Evolutionary conservation across 2,329 filamentous ascomycete genomes (phyloP), one percentile per base, ranked within the genome.

Genomic region (Xylariales sp.): DNA sequence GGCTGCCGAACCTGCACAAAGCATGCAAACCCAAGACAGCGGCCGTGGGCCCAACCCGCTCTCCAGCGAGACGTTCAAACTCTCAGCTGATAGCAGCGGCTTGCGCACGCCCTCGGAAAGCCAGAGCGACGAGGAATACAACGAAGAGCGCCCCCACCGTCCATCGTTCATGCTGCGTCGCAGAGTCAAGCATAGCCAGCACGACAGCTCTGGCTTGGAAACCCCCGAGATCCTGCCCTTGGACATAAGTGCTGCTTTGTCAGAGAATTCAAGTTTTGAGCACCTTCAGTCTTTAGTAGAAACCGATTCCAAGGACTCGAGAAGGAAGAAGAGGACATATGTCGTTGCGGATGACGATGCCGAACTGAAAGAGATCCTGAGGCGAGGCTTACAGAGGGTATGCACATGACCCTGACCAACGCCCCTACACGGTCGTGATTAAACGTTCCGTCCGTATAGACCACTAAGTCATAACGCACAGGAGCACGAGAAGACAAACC

Each of bases 51-150:
- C n/a, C n/a, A n/a, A n/a, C n/a, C n/a, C n/a, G n/a, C n/a, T n/a
- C n/a, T n/a, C n/a, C n/a, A n/a, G n/a, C n/a, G 10, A 19, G 11
- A 8, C 14, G 12, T n/a, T 24, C 17, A 29, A 17, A 30, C 17
- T n/a, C 12, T 20, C 16, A 3, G 10, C n/a, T n/a, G 14, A 12
- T 15, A n/a, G 27, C 25, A n/a, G 20, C 6, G 35, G 35, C 12
- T 20, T 38, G 12, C 30, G 35, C 27, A 38, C 35, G 10, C 35
- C 35, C 12, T 66, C 63, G 3, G 66, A 67, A 12, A 67, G 60
- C 12, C 54, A 65, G 2, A 70, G 66, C 25, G 67, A 68, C 38
- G 67, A 70, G 44, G 67, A 70, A 38, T 69, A 69, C 32, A 66
- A 70, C 21, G 60, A 65, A 53, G 15, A 44, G 40, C 35, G 45